phyloP scores from a whole-genome alignment of 2,329 filamentous ascomycete genomes.

The Beauveria medogensis region DNA sequence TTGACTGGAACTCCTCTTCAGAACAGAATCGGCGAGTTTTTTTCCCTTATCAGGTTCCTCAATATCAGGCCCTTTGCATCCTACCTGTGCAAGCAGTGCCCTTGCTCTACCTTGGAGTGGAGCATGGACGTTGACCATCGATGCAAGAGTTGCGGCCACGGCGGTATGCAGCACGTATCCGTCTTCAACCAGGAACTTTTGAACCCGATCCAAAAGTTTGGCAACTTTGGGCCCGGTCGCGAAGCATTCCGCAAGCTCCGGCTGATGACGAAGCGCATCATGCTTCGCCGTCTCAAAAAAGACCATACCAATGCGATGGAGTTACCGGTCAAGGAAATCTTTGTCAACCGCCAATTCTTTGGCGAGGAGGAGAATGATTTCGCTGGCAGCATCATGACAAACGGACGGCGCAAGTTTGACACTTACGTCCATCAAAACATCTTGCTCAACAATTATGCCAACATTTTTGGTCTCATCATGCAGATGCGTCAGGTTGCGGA shows the following conservation, averaged over 20 bases:
- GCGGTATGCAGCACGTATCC: conserved; percentile 36
- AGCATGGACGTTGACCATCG: conserved; percentile 60
- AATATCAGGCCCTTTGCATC: conserved; percentile 83
- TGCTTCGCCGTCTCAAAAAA: conserved; percentile 90
- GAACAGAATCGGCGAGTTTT: conserved; percentile 95
- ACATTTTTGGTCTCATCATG: conserved; percentile 98
- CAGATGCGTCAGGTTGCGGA: conserved; percentile 98
- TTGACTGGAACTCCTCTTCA: conserved; percentile 91
- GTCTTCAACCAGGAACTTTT: conserved; percentile 93
- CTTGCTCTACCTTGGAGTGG: conserved; percentile 80
- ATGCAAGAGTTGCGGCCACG: conserved; percentile 55
- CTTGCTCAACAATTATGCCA: conserved; percentile 94
- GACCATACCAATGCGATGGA: conserved; percentile 95
- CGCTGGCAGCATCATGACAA: conserved; percentile 91
- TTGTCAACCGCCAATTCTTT: conserved; percentile 91
- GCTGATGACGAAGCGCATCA: conserved; percentile 83
- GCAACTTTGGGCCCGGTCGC: conserved; percentile 52
- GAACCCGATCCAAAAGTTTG: conserved; percentile 66
- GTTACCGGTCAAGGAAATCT: conserved; percentile 86
- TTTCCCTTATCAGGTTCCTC: conserved; percentile 86
- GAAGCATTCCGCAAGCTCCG: conserved; percentile 75
- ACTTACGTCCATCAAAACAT: conserved; percentile 94
- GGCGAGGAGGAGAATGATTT: conserved; percentile 95
- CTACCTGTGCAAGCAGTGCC: conserved; percentile 86
- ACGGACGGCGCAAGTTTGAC: conserved; percentile 79